A percentile compares a stretch with the other conserved stretches of the same genome.
phyloP scores from a whole-genome alignment of 2,329 filamentous ascomycete genomes.

The Thelonectria blattea region DNA sequence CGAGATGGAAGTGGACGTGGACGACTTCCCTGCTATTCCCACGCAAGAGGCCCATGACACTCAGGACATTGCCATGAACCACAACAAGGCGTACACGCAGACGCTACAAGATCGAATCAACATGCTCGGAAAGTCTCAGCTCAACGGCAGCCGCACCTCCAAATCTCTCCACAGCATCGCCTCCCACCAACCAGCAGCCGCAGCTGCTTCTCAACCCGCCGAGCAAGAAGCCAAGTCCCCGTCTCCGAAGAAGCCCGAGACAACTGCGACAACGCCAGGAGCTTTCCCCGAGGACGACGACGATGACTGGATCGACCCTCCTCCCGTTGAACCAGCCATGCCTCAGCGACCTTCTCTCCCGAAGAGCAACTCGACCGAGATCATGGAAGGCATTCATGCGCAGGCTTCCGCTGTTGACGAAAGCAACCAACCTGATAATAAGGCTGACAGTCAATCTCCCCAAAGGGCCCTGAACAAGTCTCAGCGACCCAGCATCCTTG shows the following conservation, averaged over 20 bases:
- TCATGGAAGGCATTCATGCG: slow-evolving; percentile 62
- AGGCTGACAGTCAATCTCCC: slow-evolving; percentile 24
- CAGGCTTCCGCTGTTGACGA: slow-evolving; percentile 56
- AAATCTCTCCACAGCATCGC: slow-evolving; percentile 53
- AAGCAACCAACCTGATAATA: slow-evolving; percentile 19
- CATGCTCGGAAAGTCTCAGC: slow-evolving; percentile 65
- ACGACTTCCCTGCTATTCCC: slow-evolving; percentile 49
- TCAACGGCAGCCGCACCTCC: slow-evolving; percentile 53
- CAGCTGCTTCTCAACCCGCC: slow-evolving; percentile 37
- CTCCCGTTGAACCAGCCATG: slow-evolving; percentile 43
- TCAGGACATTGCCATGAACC: slow-evolving; percentile 51
- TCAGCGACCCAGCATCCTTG: slow-evolving; percentile 30
- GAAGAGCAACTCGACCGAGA: slow-evolving; percentile 67
- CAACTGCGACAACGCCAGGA: slow-evolving; percentile 57
- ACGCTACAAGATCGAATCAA: slow-evolving; percentile 92
- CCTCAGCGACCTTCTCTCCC: slow-evolving; percentile 55
- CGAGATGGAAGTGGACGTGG: slow-evolving; percentile 58
- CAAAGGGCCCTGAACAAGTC: slow-evolving; percentile 14
- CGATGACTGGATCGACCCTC: slow-evolving; percentile 67
- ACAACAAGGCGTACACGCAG: slow-evolving; percentile 93
- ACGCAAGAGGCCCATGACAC: slow-evolving; percentile 49
- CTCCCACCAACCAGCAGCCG: slow-evolving; percentile 41
- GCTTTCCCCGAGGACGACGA: slow-evolving; percentile 64
- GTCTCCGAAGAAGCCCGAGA: slow-evolving; percentile 39
- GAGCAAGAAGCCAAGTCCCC: slow-evolving; percentile 37